A percentile compares a stretch with the other conserved stretches of the same genome.
These are phyloP conservation scores for Fonsecaea erecta DNA, from an alignment of 2,329 filamentous ascomycete species.

Conservation along the genomic window DNA sequence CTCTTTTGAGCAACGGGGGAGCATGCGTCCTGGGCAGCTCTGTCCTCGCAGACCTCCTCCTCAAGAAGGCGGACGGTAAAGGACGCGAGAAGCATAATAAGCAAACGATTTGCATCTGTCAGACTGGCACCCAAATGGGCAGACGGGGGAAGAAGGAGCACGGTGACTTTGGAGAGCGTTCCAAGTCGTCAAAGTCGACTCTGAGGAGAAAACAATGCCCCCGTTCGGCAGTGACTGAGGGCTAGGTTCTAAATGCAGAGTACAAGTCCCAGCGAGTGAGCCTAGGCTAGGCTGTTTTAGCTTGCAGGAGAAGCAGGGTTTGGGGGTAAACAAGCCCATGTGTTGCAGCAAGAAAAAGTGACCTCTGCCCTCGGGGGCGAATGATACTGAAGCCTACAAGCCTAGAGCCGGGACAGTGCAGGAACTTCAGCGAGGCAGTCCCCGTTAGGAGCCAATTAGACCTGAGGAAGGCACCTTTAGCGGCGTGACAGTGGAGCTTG, in stretches of 20 bases:
- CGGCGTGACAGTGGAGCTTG: constrained; percentile 24
- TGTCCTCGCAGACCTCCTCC: neutral
- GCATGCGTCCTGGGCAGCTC: neutral
- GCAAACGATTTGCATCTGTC: constrained; percentile 10
- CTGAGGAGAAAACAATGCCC: neutral
- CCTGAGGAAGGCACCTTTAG: constrained; percentile 17
- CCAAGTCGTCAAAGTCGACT: neutral
- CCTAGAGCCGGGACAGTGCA: constrained; percentile 28
- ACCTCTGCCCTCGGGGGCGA: constrained; percentile 12
- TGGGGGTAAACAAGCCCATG: constrained; percentile 24
- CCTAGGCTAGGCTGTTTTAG: constrained; percentile 29
- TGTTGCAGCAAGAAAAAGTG: constrained; percentile 12
- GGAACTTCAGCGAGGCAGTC: constrained; percentile 10
- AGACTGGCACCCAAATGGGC: neutral
- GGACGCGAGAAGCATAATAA: constrained; percentile 3
- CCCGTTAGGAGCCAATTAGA: constrained; percentile 22
- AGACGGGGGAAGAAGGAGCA: neutral
- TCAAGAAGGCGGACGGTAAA: neutral
- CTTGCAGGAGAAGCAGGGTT: constrained; percentile 29
- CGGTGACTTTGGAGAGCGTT: neutral
- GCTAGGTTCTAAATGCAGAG: neutral
- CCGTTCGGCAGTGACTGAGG: constrained; percentile 16
- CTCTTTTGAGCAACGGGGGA: neutral
- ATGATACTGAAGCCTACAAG: constrained; percentile 9
- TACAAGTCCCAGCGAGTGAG: constrained; percentile 11